Percentiles rank a stretch among this genome's conserved stretches.
phyloP scores from a whole-genome alignment of 2,329 filamentous ascomycete species.

The Nannizziopsis barbatae region DNA sequence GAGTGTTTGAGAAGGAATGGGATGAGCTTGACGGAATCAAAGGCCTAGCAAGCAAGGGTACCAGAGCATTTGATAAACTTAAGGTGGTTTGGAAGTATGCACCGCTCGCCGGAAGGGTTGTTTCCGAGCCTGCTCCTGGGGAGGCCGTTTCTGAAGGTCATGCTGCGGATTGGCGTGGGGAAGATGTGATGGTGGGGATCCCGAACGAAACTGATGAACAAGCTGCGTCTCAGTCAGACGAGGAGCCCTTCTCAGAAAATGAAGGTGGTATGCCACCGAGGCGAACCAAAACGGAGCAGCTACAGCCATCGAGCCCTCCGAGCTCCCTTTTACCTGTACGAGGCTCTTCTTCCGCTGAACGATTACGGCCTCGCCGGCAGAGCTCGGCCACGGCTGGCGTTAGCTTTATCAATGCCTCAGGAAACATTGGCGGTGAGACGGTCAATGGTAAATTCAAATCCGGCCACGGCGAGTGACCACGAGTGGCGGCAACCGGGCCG shows the following conservation, averaged over 20 bases:
- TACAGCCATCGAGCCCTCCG: neutral
- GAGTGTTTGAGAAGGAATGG: slow-evolving; percentile 61
- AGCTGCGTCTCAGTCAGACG: slow-evolving; percentile 4
- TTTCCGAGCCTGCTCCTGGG: slow-evolving; percentile 54
- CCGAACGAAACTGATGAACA: slow-evolving; percentile 2
- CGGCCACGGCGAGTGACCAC: neutral
- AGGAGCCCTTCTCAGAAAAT: neutral
- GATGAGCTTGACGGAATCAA: slow-evolving; percentile 88
- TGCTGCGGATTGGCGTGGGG: slow-evolving; percentile 65
- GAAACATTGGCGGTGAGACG: neutral
- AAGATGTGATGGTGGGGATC: slow-evolving; percentile 29
- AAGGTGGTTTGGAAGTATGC: slow-evolving; percentile 69
- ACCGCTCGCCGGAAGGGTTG: slow-evolving; percentile 32
- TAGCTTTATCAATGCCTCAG: slow-evolving; percentile 1
- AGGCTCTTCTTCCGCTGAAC: neutral
- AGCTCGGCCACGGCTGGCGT: slow-evolving; percentile 2
- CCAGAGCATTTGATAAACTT: slow-evolving; percentile 66
- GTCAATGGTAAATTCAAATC: neutral
- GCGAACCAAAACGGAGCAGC: neutral
- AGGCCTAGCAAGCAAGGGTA: slow-evolving; percentile 71
- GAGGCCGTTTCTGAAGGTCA: slow-evolving; percentile 59
- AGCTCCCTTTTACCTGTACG: neutral
- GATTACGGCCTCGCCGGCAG: neutral
- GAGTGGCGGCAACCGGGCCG: neutral
- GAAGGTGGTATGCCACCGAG: neutral